A percentile compares a stretch with the other conserved stretches of the same genome.
Evolutionary conservation across 805 yeast genomes (phyloP).

Genomic region (Pichia nakasei): DNA sequence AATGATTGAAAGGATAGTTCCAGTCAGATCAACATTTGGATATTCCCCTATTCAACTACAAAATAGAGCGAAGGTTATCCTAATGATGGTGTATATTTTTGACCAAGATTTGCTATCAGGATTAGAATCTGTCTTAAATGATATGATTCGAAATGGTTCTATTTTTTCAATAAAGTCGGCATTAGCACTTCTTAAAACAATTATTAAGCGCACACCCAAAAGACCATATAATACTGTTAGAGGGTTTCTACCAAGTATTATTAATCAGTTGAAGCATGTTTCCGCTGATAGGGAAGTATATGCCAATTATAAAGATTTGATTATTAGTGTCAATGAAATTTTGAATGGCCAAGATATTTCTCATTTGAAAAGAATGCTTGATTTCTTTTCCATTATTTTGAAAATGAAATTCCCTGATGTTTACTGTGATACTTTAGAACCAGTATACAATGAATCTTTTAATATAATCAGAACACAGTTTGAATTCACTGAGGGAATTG

Average conservation of each 20-base stretch:
- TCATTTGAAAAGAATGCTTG: conserved; percentile 9
- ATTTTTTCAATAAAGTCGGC: conserved; percentile 7
- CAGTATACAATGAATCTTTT: conserved; percentile 1
- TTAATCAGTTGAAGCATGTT: conserved; percentile 12
- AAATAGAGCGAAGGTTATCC: conserved; percentile 24
- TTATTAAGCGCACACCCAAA: conserved; percentile 7
- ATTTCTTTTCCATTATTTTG: conserved; percentile 10
- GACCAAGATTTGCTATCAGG: conserved; percentile 20
- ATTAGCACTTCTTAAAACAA: conserved; percentile 5
- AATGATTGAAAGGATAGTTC: conserved; percentile 27
- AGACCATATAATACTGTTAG: conserved; percentile 15
- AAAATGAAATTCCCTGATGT: conserved; percentile 4
- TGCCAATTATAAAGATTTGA: conserved; percentile 10
- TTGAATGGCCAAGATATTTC: conserved; percentile 6
- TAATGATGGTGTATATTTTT: conserved; percentile 24
- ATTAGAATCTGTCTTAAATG: conserved; percentile 17
- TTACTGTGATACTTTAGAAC: background rate
- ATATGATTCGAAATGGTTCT: conserved; percentile 8
- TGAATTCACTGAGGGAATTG: conserved; percentile 6
- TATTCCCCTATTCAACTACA: conserved; percentile 18
- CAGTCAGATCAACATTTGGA: conserved; percentile 24
- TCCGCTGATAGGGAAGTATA: conserved; percentile 3
- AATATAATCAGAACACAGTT: background rate
- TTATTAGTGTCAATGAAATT: conserved; percentile 6
- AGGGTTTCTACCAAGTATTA: conserved; percentile 11